A percentile compares a stretch with the other conserved stretches of the same genome.
Conservation (phyloP, 2,329 filamentous ascomycete species). For the Pseudogymnoascus sp. region DNA sequence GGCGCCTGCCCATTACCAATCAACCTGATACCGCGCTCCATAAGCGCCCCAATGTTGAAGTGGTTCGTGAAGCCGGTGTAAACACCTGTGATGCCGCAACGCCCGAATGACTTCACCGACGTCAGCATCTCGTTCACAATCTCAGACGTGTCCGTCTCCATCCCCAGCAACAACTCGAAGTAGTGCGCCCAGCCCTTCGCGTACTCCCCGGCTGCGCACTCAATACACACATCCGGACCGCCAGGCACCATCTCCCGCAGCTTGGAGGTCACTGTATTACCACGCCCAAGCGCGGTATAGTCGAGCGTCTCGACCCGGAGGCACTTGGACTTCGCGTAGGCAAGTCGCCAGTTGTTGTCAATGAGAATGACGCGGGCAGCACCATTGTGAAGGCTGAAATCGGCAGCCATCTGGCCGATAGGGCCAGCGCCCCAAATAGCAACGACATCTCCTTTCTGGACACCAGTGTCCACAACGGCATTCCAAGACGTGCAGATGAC, state of each 20-base stretch:
- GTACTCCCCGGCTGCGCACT: slow-evolving; percentile 58
- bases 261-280: slow-evolving; percentile 62
- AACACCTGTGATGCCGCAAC: slow-evolving; percentile 52
- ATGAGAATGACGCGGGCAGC: slow-evolving; percentile 56
- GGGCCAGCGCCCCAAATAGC: slow-evolving; percentile 60
- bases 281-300: slow-evolving; percentile 52
- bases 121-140: slow-evolving; percentile 50
- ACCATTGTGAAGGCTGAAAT: slow-evolving; percentile 51
- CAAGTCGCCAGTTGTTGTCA: slow-evolving; percentile 40
- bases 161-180: slow-evolving; percentile 46
- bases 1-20: slow-evolving; percentile 60
- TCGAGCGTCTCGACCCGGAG: slow-evolving; percentile 62
- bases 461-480: slow-evolving; percentile 56
- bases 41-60: slow-evolving; percentile 58
- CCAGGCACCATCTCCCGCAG: slow-evolving; percentile 68
- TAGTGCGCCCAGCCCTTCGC: slow-evolving; percentile 55
- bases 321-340: slow-evolving; percentile 58
- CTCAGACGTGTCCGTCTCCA: slow-evolving; percentile 58
- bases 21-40: slow-evolving; percentile 58
- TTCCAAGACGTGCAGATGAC: slow-evolving; percentile 58
- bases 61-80: slow-evolving; percentile 45
- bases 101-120: slow-evolving; percentile 44
- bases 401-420: slow-evolving; percentile 56
- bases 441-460: slow-evolving; percentile 55
- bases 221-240: slow-evolving; percentile 68